Percentiles rank a stretch among this genome's conserved stretches.
phyloP scores from a whole-genome alignment of 2,329 filamentous ascomycete genomes.

The Fusarium armeniacum region DNA sequence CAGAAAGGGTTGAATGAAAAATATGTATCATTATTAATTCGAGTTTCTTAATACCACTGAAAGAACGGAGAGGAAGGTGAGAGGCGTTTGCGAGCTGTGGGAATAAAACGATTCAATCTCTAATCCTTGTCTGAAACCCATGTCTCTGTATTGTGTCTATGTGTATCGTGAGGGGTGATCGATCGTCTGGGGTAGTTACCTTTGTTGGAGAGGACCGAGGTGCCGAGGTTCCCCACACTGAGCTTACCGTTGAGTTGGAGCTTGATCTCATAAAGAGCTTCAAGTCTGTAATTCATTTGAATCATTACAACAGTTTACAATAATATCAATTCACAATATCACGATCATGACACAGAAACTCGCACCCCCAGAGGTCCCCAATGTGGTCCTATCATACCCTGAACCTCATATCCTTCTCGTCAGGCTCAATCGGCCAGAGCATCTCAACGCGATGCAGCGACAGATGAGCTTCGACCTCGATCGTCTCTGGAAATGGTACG shows the following conservation, averaged over 20 bases:
- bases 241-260: conserved; percentile 25
- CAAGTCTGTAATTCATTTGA: not conserved
- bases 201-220: conserved; percentile 42
- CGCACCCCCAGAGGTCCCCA: conserved; percentile 58
- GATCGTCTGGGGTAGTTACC: conserved; percentile 29
- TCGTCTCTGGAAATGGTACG: conserved; percentile 70
- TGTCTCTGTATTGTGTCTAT: not conserved
- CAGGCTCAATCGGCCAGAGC: conserved; percentile 69
- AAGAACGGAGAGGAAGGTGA: conserved; percentile 15
- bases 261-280: conserved; percentile 24
- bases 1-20: conserved; percentile 4
- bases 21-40: conserved; percentile 40
- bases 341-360: conserved; percentile 50
- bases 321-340: conserved; percentile 17
- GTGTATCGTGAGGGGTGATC: conserved; percentile 29
- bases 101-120: conserved; percentile 18
- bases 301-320: conserved; percentile 4
- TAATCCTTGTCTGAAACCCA: conserved; percentile 4
- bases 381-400: conserved; percentile 65
- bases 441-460: conserved; percentile 70
- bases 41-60: conserved; percentile 33
- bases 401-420: conserved; percentile 68
- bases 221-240: conserved; percentile 53
- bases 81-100: conserved; percentile 30
- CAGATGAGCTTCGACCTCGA: conserved; percentile 64